Conservation (phyloP, 2,329 filamentous ascomycete species). For the Beauveria sp. region DNA sequence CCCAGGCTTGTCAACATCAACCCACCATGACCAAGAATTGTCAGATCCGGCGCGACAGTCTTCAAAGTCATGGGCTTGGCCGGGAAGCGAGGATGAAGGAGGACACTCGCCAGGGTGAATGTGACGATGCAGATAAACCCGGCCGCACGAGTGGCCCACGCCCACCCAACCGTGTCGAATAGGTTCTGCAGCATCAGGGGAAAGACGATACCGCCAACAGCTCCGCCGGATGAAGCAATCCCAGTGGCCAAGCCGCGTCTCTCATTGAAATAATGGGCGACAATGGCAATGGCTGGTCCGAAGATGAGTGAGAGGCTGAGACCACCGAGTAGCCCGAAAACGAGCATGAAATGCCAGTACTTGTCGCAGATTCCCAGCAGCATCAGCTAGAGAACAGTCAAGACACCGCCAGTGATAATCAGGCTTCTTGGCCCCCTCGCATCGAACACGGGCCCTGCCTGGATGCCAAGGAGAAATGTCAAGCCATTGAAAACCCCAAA, state of each 20-base stretch:
- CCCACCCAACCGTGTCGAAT: background rate
- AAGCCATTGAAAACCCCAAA: background rate
- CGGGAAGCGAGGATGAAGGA: background rate
- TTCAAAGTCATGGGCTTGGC: too few species aligned
- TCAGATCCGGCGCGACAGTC: too few species aligned
- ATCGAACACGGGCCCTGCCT: constrained; percentile 1
- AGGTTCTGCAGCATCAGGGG: constrained; percentile 32
- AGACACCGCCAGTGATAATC: background rate
- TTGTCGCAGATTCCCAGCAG: background rate
- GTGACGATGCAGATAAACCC: constrained; percentile 1
- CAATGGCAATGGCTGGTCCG: constrained; percentile 63
- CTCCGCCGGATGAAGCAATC: constrained; percentile 63
- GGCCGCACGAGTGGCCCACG: background rate
- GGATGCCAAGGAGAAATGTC: background rate
- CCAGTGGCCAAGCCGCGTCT: constrained; percentile 69
- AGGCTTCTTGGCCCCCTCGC: background rate
- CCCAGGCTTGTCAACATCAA: constrained; percentile 13
- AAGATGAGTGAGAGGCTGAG: constrained; percentile 65
- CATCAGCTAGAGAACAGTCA: background rate
- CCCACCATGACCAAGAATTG: constrained; percentile 1
- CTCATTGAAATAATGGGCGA: constrained; percentile 67
- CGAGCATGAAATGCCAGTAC: constrained; percentile 73
- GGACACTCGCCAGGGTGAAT: background rate
- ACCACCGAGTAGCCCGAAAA: constrained; percentile 63
- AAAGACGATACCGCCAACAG: constrained; percentile 43